Percentiles rank a stretch among this genome's conserved stretches.
Conservation (phyloP, 257 asterid species). For the Scutellaria galericulata region DNA sequence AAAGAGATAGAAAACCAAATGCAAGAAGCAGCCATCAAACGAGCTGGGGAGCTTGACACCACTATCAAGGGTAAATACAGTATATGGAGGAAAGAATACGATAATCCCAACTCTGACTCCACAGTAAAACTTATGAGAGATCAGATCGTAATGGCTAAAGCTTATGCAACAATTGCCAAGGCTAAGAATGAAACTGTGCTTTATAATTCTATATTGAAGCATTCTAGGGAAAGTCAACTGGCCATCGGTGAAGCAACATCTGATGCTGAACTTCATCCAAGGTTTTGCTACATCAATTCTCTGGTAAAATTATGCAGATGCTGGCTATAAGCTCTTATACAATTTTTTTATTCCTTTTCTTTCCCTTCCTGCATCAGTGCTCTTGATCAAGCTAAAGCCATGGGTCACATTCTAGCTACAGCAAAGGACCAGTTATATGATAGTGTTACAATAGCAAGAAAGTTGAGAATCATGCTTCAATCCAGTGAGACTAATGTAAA, state of each 20-base stretch:
- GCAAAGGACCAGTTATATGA: constrained; percentile 86
- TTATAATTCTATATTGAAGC: constrained; percentile 69
- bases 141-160: constrained; percentile 94
- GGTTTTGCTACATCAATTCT: constrained; percentile 52
- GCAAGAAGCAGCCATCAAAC: constrained; percentile 83
- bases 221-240: constrained; percentile 74
- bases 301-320: constrained; percentile 27
- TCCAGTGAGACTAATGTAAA: constrained; percentile 66
- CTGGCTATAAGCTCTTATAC: constrained; percentile 34
- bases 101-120: constrained; percentile 83
- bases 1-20: constrained; percentile 63
- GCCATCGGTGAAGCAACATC: constrained; percentile 83
- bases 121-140: constrained; percentile 88
- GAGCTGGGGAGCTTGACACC: constrained; percentile 79
- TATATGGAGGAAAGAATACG: constrained; percentile 96
- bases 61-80: constrained; percentile 75
- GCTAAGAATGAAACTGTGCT: constrained; percentile 72
- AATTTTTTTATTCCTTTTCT: constrained; percentile 18
- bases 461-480: constrained; percentile 91
- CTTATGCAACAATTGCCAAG: constrained; percentile 87
- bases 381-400: constrained; percentile 80
- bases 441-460: constrained; percentile 73
- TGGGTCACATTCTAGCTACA: constrained; percentile 87
- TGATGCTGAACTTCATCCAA: constrained; percentile 84
- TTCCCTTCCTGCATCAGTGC: constrained; percentile 52